Evolutionary conservation across 768 basidiomycete species (phyloP).

Genomic region (Lentinula aciculospora): DNA sequence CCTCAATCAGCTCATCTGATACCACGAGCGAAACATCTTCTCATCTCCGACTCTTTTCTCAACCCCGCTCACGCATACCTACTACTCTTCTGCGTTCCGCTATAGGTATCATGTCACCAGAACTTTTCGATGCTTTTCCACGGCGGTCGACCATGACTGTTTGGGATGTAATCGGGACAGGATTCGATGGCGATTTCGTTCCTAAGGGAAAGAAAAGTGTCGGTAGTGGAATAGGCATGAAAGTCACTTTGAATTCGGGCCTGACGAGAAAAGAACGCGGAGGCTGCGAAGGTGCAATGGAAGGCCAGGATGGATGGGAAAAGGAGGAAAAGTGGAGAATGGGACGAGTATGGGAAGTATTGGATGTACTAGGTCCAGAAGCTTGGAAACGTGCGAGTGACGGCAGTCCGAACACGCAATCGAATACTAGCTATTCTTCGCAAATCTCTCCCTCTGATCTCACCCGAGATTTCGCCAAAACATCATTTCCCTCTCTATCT

Average conservation of each 20-base stretch:
- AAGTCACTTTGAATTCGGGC: conserved; percentile 18
- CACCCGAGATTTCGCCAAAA: conserved; percentile 33
- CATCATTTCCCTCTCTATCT: conserved; percentile 58
- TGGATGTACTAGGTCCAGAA: conserved; percentile 57
- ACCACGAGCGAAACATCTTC: conserved; percentile 24
- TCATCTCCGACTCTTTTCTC: conserved; percentile 51
- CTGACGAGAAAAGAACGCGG: conserved; percentile 11
- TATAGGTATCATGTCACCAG: conserved; percentile 83
- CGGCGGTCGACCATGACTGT: conserved; percentile 61
- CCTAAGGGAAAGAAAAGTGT: conserved; percentile 38
- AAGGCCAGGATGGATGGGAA: conserved; percentile 15
- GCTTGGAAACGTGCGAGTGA: conserved; percentile 30
- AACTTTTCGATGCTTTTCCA: conserved; percentile 89
- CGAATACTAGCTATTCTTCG: background rate
- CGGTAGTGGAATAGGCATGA: conserved; percentile 28
- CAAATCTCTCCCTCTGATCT: background rate
- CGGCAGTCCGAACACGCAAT: background rate
- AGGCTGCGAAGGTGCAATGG: conserved; percentile 1
- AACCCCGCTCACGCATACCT: conserved; percentile 58
- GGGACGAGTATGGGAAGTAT: conserved; percentile 43
- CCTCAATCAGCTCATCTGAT: conserved; percentile 44
- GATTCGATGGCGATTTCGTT: conserved; percentile 84
- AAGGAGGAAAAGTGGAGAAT: conserved; percentile 29
- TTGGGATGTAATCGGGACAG: conserved; percentile 79
- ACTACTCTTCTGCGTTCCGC: conserved; percentile 60